Evolutionary conservation across 2,329 filamentous ascomycete species (phyloP), one percentile per base, ranked within the genome.

Genomic region (Fusarium sp.): DNA sequence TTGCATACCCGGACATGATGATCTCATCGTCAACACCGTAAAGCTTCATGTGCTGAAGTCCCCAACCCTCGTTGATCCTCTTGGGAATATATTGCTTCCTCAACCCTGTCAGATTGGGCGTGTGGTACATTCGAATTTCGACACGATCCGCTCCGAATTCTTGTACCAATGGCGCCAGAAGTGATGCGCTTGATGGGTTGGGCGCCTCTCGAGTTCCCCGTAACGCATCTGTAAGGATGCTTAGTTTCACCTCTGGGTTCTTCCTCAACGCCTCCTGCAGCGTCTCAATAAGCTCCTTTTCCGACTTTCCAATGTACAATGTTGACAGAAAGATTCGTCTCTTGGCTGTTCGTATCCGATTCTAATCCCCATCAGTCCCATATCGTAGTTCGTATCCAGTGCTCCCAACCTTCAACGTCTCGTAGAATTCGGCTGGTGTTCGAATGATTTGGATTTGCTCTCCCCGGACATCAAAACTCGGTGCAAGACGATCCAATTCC

Each of bases 11-110:
- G 9, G 94, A 97, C 73, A 99, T 88, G 68, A 99, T 95, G 59
- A 99, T 91, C 78, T 97, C 94, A 75, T 99, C 94, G 73, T 99
- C 96, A 22, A 97, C 83, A 0, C 96, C 96, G 73, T 99, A 99
- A 1, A 99, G 84, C 84, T 99, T 99, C 95, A 99, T 99, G 76
- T 99, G 96, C 77, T 99, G 96, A 64, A 99, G 81, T 2, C 96
- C 96, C 96, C 96, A 99, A 19, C 96, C 96, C 80, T 99, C 96
- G 72, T 99, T 99, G 77, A 99, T 95, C 20, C 96, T 87, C 75
- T 88, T 92, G 0, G 96, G 96, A 3, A 98, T 88, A 70, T 92
- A 83, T 73, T 90, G 89, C 80, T 98, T 98, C 50, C 90, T 88
- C 58, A 96, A 72, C 0, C 96, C 96, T 4, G 92, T 97, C 67